A percentile compares a stretch with the other conserved stretches of the same genome.
Evolutionary conservation across 176 grass and related monocot genomes (phyloP).

Genomic region (Paspalum vaginatum): DNA sequence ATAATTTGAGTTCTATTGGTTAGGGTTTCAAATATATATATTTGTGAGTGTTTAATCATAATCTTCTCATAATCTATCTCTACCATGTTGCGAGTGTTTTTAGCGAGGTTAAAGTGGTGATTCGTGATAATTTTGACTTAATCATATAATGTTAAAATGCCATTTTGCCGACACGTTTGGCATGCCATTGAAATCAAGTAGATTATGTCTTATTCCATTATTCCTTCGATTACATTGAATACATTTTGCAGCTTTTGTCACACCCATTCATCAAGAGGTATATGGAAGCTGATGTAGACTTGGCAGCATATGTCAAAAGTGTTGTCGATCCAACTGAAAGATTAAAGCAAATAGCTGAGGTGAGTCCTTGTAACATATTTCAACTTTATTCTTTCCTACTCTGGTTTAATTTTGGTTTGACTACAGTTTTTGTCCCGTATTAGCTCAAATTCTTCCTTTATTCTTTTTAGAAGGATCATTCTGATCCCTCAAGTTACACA

Average conservation of each 20-base stretch:
- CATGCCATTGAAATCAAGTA: constrained; percentile 10
- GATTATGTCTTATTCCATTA: constrained; percentile 7
- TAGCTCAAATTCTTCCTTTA: not conserved
- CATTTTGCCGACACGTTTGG: not conserved
- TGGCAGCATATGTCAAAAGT: constrained; percentile 70
- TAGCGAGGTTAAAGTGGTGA: not conserved
- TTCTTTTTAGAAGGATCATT: not conserved
- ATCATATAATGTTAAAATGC: not conserved
- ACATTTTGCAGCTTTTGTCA: constrained; percentile 68
- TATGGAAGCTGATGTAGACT: constrained; percentile 53
- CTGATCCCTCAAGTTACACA: constrained; percentile 16
- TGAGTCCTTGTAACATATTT: constrained; percentile 48
- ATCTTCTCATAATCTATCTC: too few species aligned
- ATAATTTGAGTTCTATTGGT: constrained; percentile 7
- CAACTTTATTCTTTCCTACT: constrained; percentile 28
- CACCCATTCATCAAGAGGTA: constrained; percentile 93
- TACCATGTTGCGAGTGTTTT: not conserved
- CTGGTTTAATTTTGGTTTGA: not conserved
- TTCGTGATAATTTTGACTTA: constrained; percentile 24
- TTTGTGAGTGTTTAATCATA: constrained; percentile 5
- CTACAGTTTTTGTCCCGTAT: not conserved
- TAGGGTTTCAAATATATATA: not conserved
- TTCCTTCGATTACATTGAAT: constrained; percentile 41
- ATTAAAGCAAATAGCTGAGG: constrained; percentile 92
- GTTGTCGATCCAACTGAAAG: constrained; percentile 80